These are phyloP conservation scores for Aspergillus japonicus DNA, from an alignment of 2,329 filamentous ascomycete genomes.

Conservation along the genomic window DNA sequence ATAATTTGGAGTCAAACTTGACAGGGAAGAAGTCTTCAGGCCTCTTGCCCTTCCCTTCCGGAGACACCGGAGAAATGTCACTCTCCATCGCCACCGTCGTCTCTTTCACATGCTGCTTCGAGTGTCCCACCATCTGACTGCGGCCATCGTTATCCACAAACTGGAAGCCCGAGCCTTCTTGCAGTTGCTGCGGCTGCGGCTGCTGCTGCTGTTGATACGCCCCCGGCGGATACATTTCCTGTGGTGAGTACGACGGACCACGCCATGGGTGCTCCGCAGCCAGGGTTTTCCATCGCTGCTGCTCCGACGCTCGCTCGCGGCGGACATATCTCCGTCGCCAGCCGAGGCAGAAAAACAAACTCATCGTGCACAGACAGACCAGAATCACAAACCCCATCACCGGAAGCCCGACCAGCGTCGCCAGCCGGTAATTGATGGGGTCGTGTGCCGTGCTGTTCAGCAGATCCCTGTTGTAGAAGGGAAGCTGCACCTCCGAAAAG, in stretches of 20 bases:
- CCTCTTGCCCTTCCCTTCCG: slow-evolving; percentile 12
- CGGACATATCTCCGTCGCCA: slow-evolving; percentile 40
- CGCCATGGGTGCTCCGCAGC: slow-evolving; percentile 1
- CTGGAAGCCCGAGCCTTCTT: slow-evolving; percentile 17
- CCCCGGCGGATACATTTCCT: slow-evolving; percentile 15
- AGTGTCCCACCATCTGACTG: slow-evolving; percentile 19
- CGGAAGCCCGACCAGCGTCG: slow-evolving; percentile 44
- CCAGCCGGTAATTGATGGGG: slow-evolving; percentile 31
- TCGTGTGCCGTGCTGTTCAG: slow-evolving; percentile 13
- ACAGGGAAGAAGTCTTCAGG: slow-evolving; percentile 2
- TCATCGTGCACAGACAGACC: slow-evolving; percentile 29
- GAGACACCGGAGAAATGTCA: slow-evolving; percentile 13
- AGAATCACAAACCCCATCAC: slow-evolving; percentile 44
- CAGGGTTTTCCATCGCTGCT: slow-evolving; percentile 19
- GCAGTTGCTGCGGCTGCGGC: slow-evolving; percentile 11
- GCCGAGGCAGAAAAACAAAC: slow-evolving; percentile 46
- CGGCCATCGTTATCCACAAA: slow-evolving; percentile 32
- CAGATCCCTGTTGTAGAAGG: slow-evolving; percentile 30
- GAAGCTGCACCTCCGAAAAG: slow-evolving; percentile 42
- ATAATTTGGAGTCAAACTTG: background rate
- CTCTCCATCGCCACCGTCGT: slow-evolving; percentile 10
- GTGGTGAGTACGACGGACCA: background rate
- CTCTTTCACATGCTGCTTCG: slow-evolving; percentile 7
- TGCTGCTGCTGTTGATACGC: slow-evolving; percentile 10
- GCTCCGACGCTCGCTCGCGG: slow-evolving; percentile 25